Conservation (phyloP, 495 filamentous ascomycete genomes). For the Aspergillus haitiensis region DNA sequence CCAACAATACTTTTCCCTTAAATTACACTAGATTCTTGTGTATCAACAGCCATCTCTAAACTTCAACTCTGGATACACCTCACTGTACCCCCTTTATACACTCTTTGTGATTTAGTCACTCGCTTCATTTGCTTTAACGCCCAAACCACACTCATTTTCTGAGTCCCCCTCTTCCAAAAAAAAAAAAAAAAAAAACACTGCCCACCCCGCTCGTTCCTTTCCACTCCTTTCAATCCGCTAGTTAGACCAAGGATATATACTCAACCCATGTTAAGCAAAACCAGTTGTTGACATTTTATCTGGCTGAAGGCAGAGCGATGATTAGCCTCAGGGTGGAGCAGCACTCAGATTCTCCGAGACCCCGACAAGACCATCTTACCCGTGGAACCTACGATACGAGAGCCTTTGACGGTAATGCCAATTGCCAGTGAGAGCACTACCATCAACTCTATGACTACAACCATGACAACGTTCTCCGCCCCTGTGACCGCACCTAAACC, state of each 20-base stretch:
- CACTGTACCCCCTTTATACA: too few relatives aligned
- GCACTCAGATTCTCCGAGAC: constrained; percentile 49
- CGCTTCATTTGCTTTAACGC: too few relatives aligned
- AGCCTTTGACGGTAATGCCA: constrained; percentile 47
- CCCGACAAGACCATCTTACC: constrained; percentile 41
- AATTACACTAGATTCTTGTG: too few relatives aligned
- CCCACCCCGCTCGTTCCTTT: constrained; percentile 4
- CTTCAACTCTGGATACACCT: too few relatives aligned
- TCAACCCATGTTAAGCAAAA: constrained; percentile 20
- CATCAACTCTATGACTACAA: constrained; percentile 38
- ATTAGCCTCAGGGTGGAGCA: constrained; percentile 53
- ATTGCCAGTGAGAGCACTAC: constrained; percentile 52
- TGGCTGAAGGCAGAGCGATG: constrained; percentile 51
- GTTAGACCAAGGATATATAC: not conserved
- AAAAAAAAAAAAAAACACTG: not conserved
- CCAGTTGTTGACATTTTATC: constrained; percentile 33
- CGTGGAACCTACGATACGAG: constrained; percentile 40
- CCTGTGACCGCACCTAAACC: constrained; percentile 46
- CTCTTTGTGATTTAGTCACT: too few relatives aligned
- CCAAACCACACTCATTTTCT: too few relatives aligned
- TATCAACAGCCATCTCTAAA: too few relatives aligned
- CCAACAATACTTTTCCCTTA: not conserved
- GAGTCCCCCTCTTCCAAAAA: not conserved
- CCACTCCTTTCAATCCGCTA: constrained; percentile 1
- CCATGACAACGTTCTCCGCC: constrained; percentile 50